Conservation (phyloP, 2,329 filamentous ascomycete species). For the Neoscytalidium dimidiatum region DNA sequence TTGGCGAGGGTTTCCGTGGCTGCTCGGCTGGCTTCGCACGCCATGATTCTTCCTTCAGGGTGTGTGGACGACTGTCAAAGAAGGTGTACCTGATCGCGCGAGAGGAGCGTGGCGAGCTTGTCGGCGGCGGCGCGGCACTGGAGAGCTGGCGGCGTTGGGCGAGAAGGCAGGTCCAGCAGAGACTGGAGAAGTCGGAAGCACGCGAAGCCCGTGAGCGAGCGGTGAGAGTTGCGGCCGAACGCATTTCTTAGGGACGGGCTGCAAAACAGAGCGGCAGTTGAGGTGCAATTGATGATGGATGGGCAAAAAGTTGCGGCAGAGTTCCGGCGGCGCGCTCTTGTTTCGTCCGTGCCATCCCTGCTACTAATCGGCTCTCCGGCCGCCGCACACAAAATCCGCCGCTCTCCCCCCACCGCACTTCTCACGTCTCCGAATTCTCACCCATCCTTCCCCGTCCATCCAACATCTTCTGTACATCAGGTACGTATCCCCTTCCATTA, state of each 20-base stretch:
- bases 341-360: neutral
- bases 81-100: neutral
- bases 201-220: neutral
- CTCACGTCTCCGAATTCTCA: neutral
- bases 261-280: neutral
- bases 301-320: conserved; percentile 7
- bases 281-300: neutral
- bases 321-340: neutral
- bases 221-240: neutral
- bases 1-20: neutral
- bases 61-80: neutral
- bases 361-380: neutral
- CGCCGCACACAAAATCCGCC: conserved; percentile 5
- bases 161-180: conserved; percentile 17
- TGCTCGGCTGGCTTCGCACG: neutral
- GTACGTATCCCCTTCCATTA: neutral
- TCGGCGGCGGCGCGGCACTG: neutral
- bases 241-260: neutral
- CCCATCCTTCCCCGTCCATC: neutral
- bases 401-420: neutral
- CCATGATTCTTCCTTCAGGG: neutral
- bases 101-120: neutral
- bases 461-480: neutral
- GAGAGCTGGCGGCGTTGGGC: conserved; percentile 11
- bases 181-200: conserved; percentile 1